Evolutionary conservation across 352 stramenopile genomes (phyloP).

Genomic region (Phytophthora boehmeriae): DNA sequence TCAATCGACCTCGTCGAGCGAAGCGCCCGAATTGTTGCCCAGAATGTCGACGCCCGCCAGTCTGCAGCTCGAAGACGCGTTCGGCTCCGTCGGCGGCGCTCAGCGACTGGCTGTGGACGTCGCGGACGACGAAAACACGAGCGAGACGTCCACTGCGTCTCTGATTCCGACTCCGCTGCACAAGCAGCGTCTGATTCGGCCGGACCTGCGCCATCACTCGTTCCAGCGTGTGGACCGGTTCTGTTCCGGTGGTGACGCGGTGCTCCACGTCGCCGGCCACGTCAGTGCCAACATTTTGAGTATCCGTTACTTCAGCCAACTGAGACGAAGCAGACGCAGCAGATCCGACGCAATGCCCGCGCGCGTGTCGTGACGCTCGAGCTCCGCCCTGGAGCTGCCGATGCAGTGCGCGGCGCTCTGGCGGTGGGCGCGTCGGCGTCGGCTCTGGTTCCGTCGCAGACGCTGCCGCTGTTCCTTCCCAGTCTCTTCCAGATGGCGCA

Average conservation of each 20-base stretch:
- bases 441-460: slow-evolving; percentile 71
- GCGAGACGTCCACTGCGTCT: slow-evolving; percentile 36
- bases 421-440: slow-evolving; percentile 52
- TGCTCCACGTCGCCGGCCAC: slow-evolving; percentile 63
- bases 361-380: slow-evolving; percentile 69
- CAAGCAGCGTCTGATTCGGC: slow-evolving; percentile 11
- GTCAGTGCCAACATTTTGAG: slow-evolving; percentile 68
- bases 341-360: slow-evolving; percentile 27
- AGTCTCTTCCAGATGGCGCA: slow-evolving; percentile 69
- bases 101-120: slow-evolving; percentile 20
- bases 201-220: slow-evolving; percentile 35
- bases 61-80: slow-evolving; percentile 41
- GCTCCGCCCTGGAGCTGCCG: slow-evolving; percentile 58
- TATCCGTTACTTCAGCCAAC: slow-evolving; percentile 52
- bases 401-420: slow-evolving; percentile 65
- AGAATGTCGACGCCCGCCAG: slow-evolving; percentile 27
- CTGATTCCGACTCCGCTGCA: slow-evolving; percentile 17
- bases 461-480: slow-evolving; percentile 75
- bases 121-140: slow-evolving; percentile 28
- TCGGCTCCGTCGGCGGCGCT: slow-evolving; percentile 11
- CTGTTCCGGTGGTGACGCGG: slow-evolving; percentile 57
- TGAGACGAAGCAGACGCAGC: slow-evolving; percentile 10
- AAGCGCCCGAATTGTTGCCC: no score
- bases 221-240: slow-evolving; percentile 54
- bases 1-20: slow-evolving; percentile 9